Base-by-base conservation (phyloP, 164 flowering plant species). In the Malania oleifera region DNA sequence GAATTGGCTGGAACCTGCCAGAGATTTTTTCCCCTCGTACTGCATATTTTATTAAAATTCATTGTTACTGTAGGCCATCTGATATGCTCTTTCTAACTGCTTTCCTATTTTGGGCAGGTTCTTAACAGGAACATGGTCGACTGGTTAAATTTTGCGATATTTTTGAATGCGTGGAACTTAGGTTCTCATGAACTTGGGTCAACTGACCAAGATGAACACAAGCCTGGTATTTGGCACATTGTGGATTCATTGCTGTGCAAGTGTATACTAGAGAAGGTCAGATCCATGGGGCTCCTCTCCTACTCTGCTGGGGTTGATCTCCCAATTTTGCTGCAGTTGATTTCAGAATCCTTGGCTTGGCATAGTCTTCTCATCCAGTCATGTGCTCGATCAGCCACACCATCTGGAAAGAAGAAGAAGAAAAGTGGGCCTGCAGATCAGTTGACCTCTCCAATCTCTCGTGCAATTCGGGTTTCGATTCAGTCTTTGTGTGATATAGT, bases 271-370 rank as follows among this genome's bases (percentile, higher is more conserved):
- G 83, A 75, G 54, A 76, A 71, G 49, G 38, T 82, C 18, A 56
- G 51, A 27, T 70, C 74, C 41, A 61, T 73, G 61, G 70, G 75
- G 40, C 63, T 79, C 27, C 56, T 72, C 6, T 34, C 64, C 5
- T 56, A 60, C 40, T 70, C 76, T 61, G 83, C 77, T 19, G 75
- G 80, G 29, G 35, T 25, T 52, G 74, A 74, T 52, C 55, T 84
- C 34, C 53, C 84, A 0, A 10, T 57, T 26, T 67, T 92, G 61
- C 78, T 87, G 53, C 88, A 79, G 62, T 55, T 89, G 56, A 75
- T 92, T 10, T 70, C 96, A 15, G 98, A 89, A 70, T 80, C 96
- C 17, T 60, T 89, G 65, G 79, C 96, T 17, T 92, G 96, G 98
- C 96, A 89, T 70, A 45, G 67, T 49, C 85, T 89, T 34, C 64